phyloP scores from a whole-genome alignment of 2,329 filamentous ascomycete species.

The Blastomyces silverae region DNA sequence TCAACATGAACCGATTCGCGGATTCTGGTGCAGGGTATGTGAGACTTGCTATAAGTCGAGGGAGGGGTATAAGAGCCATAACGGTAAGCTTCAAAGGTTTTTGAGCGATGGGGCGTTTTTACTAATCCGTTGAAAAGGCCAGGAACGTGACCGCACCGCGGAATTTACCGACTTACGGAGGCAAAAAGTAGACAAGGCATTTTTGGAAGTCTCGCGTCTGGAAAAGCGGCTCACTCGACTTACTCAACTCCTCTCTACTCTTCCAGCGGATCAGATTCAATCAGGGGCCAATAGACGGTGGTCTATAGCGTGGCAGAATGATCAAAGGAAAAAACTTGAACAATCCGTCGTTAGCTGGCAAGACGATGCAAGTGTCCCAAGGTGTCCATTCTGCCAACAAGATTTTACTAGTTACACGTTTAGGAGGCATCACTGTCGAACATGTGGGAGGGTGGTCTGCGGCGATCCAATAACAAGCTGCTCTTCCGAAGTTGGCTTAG shows the following conservation, averaged over 20 bases:
- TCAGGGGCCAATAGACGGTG: constrained; percentile 45
- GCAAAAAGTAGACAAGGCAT: constrained; percentile 73
- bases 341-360: constrained; percentile 94
- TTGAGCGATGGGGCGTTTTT: background rate
- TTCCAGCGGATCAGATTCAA: constrained; percentile 59
- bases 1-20: constrained; percentile 79
- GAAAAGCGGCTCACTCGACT: constrained; percentile 89
- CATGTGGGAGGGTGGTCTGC: constrained; percentile 90
- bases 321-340: constrained; percentile 71
- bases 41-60: constrained; percentile 99
- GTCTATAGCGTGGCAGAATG: constrained; percentile 60
- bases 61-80: constrained; percentile 88
- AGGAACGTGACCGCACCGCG: constrained; percentile 64
- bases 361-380: constrained; percentile 70
- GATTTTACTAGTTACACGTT: constrained; percentile 93
- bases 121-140: constrained; percentile 38
- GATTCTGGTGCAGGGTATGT: constrained; percentile 90
- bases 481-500: constrained; percentile 75
- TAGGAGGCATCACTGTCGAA: constrained; percentile 84
- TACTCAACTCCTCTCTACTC: constrained; percentile 71
- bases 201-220: constrained; percentile 78
- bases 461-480: constrained; percentile 78
- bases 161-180: constrained; percentile 64
- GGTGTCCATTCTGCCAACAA: constrained; percentile 92
- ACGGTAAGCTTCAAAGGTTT: constrained; percentile 38